A percentile compares a stretch with the other conserved stretches of the same genome.
phyloP scores from a whole-genome alignment of 2,329 filamentous ascomycete genomes.

The Didymella segeticola region DNA sequence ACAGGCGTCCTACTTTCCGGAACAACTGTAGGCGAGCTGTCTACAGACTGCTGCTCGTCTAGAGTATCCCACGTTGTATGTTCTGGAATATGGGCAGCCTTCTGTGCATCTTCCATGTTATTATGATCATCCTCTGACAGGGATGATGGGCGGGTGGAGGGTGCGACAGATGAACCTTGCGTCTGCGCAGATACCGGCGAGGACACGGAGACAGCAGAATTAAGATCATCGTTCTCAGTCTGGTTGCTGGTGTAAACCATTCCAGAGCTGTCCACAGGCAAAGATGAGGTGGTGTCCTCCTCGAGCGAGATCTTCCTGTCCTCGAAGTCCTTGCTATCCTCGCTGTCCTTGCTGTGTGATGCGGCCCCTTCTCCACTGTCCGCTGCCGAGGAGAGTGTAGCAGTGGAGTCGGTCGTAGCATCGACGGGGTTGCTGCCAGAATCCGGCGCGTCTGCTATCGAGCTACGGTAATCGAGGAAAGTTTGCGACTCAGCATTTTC shows the following conservation, averaged over 20 bases:
- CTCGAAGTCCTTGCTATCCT: constrained; percentile 12
- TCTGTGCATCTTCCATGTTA: constrained; percentile 26
- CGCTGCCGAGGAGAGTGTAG: constrained; percentile 1
- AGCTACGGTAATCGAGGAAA: background rate
- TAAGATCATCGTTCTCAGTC: constrained; percentile 43
- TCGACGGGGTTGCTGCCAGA: constrained; percentile 5
- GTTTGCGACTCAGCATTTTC: constrained; percentile 2
- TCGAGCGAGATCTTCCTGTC: constrained; percentile 24
- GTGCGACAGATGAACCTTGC: constrained; percentile 45
- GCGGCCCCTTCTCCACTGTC: constrained; percentile 1
- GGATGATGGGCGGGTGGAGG: constrained; percentile 49
- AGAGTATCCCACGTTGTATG: constrained; percentile 23
- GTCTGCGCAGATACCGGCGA: constrained; percentile 50
- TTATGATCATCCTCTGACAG: constrained; percentile 47
- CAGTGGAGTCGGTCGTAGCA: background rate
- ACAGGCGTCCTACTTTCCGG: constrained; percentile 38
- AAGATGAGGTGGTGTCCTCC: constrained; percentile 21
- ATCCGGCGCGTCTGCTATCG: constrained; percentile 7
- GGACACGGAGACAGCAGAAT: constrained; percentile 44
- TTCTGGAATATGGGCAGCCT: constrained; percentile 21
- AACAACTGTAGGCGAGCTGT: constrained; percentile 46
- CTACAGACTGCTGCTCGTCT: constrained; percentile 42
- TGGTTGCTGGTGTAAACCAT: constrained; percentile 57
- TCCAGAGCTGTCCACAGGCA: constrained; percentile 56
- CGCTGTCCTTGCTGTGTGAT: constrained; percentile 11